Base-by-base conservation (phyloP, 495 filamentous ascomycete species). In the Xanthoparmelia taractica region DNA sequence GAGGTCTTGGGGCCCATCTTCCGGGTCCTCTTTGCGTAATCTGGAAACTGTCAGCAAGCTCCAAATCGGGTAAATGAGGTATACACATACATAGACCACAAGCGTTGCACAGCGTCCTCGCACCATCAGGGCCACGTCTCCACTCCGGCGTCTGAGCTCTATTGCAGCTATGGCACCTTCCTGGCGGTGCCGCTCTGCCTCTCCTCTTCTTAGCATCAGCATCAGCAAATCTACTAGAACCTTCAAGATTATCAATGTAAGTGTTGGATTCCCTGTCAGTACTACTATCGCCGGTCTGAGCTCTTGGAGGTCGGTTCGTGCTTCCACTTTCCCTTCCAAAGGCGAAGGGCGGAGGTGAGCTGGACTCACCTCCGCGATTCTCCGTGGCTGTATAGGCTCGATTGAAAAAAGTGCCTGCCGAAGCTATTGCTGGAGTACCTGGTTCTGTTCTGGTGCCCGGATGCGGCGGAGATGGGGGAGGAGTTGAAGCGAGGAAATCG, bases 121-220 rank as follows among this genome's bases (percentile, higher is more conserved):
- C 94, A 61, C 94, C 94, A 79, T 98, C 94, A 54, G 94, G 94
- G 36, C 94, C 94, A 69, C 94, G 84, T 69, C 94, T 83, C 94
- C 94, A 98, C 82, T 98, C 94, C 20, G 94, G 94, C 31, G 94
- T 98, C 79, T 98, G 95, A 62, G 93, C 90, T 74, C 94, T 81
- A 76, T 97, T 96, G 80, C 94, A 98, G 75, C 95, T 97, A 77
- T 97, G 94, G 74, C 94, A 97, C 75, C 94, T 85, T 63, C 95
- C 95, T 60, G 95, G 95, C 70, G 95, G 95, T 72, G 95, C 95
- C 64, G 95, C 94, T 71, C 95, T 88, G 23, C 66, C 66, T 45
- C 66, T 58, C 34, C 66, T 60, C 54, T 67, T 67, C 63, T 67
- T 67, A 6, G 66, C 62, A 45, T 67, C 66, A 4, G 66, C 87